These are phyloP conservation scores for Phaeosphaeria sp. DNA, from an alignment of 2,329 filamentous ascomycete genomes.

Conservation along the genomic window DNA sequence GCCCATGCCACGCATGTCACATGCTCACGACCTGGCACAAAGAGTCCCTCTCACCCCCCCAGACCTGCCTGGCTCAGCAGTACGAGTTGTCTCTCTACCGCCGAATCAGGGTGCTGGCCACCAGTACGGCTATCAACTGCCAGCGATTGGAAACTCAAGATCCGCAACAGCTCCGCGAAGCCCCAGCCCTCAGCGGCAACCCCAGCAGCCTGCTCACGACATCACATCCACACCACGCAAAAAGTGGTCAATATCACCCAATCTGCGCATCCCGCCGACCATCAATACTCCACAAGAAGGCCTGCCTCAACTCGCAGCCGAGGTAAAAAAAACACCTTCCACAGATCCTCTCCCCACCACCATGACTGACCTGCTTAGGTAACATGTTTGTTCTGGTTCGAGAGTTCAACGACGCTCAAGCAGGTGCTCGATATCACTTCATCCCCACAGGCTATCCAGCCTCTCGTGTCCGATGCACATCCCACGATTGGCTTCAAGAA, in stretches of 20 bases:
- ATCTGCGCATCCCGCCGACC: constrained; percentile 43
- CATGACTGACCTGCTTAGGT: constrained; percentile 63
- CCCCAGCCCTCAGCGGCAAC: constrained; percentile 18
- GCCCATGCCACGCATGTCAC: constrained; percentile 33
- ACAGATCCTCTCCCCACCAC: background rate
- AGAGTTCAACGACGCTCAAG: constrained; percentile 79
- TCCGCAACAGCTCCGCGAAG: constrained; percentile 33
- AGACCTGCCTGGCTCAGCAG: constrained; percentile 38
- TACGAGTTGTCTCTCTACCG: constrained; percentile 40
- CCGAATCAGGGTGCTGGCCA: constrained; percentile 33
- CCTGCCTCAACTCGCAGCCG: constrained; percentile 49
- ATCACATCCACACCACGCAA: constrained; percentile 33
- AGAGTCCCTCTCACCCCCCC: constrained; percentile 43
- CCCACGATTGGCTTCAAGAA: constrained; percentile 84
- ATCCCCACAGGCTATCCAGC: constrained; percentile 52
- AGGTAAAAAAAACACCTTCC: constrained; percentile 33
- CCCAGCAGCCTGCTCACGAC: constrained; percentile 25
- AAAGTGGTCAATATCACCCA: constrained; percentile 43
- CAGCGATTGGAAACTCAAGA: constrained; percentile 45
- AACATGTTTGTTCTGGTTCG: constrained; percentile 97
- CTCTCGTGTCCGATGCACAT: constrained; percentile 73
- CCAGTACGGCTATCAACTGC: constrained; percentile 43
- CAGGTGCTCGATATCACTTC: constrained; percentile 69
- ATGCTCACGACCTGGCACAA: constrained; percentile 31
- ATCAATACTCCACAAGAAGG: constrained; percentile 49